A percentile compares a stretch with the other conserved stretches of the same genome.
Evolutionary conservation across 805 yeast genomes (phyloP).

Genomic region (Wickerhamomyces strasburgensis): DNA sequence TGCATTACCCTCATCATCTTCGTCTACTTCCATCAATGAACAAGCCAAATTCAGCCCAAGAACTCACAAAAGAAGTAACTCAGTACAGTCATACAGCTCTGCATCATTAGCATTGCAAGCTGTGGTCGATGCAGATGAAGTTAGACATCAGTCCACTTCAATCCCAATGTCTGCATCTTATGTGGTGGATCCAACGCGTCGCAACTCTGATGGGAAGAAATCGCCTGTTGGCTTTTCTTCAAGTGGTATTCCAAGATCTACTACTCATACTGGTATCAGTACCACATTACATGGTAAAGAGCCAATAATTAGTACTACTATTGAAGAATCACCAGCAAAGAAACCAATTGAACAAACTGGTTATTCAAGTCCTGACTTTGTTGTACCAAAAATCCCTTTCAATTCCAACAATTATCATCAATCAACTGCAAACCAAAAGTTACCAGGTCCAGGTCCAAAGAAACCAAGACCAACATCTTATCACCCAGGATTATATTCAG

Average conservation of each 20-base stretch:
- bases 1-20: constrained; percentile 39
- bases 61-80: constrained; percentile 34
- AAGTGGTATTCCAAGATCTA: constrained; percentile 29
- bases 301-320: constrained; percentile 13
- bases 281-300: constrained; percentile 6
- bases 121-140: constrained; percentile 58
- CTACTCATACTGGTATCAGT: constrained; percentile 29
- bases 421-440: constrained; percentile 19
- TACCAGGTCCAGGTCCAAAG: constrained; percentile 42
- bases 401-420: constrained; percentile 15
- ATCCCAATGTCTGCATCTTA: constrained; percentile 20
- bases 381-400: constrained; percentile 23
- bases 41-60: constrained; percentile 17
- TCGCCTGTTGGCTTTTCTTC: constrained; percentile 2
- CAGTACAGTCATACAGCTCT: constrained; percentile 39
- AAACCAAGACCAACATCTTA: constrained; percentile 82
- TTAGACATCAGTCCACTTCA: constrained; percentile 16
- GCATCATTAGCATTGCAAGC: constrained; percentile 71
- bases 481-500: constrained; percentile 54
- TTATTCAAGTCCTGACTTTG: constrained; percentile 6
- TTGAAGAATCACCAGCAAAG: constrained; percentile 24
- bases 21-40: constrained; percentile 26
- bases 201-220: constrained; percentile 14
- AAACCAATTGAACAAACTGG: constrained; percentile 1
- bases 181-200: constrained; percentile 13